phyloP scores from a whole-genome alignment of 2,329 filamentous ascomycete genomes.

The Ampelomyces quisqualis region DNA sequence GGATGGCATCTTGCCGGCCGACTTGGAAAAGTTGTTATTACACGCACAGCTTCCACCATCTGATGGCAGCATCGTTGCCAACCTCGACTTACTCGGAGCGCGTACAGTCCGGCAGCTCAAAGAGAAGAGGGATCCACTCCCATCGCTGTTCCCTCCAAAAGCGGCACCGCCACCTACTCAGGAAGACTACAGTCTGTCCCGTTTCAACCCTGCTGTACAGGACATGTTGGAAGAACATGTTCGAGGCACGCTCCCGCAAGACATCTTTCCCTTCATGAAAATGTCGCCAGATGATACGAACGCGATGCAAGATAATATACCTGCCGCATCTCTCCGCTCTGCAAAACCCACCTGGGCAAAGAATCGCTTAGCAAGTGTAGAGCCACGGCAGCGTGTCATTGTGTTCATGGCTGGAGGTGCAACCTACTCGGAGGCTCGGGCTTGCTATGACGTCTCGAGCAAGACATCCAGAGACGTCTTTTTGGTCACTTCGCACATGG shows the following conservation, averaged over 20 bases:
- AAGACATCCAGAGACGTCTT: constrained; percentile 78
- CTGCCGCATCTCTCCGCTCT: constrained; percentile 71
- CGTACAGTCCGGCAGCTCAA: constrained; percentile 72
- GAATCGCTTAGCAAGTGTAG: constrained; percentile 68
- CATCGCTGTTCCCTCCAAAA: constrained; percentile 72
- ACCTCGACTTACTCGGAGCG: constrained; percentile 79
- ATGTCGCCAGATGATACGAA: constrained; percentile 62
- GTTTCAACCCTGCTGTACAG: constrained; percentile 81
- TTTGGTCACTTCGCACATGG: constrained; percentile 87
- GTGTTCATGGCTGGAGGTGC: constrained; percentile 95
- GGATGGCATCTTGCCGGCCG: constrained; percentile 79
- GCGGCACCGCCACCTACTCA: constrained; percentile 53
- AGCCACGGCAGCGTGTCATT: constrained; percentile 86
- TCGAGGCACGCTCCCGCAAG: constrained; percentile 46
- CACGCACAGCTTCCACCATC: constrained; percentile 77
- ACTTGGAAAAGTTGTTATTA: constrained; percentile 78
- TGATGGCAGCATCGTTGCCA: constrained; percentile 71
- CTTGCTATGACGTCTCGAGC: constrained; percentile 83
- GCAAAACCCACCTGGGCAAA: constrained; percentile 96
- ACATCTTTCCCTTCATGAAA: constrained; percentile 52
- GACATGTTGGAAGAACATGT: constrained; percentile 74
- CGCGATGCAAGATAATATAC: constrained; percentile 54
- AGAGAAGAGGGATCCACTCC: constrained; percentile 66
- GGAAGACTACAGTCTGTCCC: constrained; percentile 80
- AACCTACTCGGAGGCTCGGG: constrained; percentile 84